Evolutionary conservation across 257 asterid species (phyloP).

Genomic region (Penstemon barbatus): DNA sequence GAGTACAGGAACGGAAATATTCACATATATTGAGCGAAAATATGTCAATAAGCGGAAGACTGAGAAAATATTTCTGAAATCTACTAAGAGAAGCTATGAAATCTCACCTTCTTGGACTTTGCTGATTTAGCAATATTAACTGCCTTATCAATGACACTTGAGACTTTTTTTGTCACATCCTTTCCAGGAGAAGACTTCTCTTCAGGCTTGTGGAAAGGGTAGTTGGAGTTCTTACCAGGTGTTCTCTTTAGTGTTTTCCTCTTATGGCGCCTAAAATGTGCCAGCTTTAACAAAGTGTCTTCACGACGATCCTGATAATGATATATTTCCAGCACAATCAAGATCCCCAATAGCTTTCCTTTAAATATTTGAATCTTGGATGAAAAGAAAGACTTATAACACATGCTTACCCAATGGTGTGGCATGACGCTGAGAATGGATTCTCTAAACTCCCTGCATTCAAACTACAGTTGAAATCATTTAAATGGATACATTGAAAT

Average conservation of each 20-base stretch:
- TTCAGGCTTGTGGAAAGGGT: slow-evolving; percentile 89
- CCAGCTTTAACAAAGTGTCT: slow-evolving; percentile 75
- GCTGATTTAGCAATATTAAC: slow-evolving; percentile 87
- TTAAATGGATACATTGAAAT: slow-evolving; percentile 26
- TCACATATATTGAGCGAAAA: too few species aligned
- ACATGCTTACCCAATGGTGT: slow-evolving; percentile 82
- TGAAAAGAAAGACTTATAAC: slow-evolving; percentile 15
- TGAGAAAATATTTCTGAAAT: slow-evolving; percentile 7
- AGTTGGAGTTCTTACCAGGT: slow-evolving; percentile 64
- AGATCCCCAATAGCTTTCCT: slow-evolving; percentile 16
- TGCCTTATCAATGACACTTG: slow-evolving; percentile 87
- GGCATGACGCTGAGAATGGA: slow-evolving; percentile 97
- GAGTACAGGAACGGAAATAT: too few species aligned
- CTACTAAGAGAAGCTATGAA: slow-evolving; percentile 15
- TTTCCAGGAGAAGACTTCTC: slow-evolving; percentile 89
- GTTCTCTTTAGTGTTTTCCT: slow-evolving; percentile 78
- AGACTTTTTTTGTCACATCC: slow-evolving; percentile 80
- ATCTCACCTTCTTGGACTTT: slow-evolving; percentile 73
- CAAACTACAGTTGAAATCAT: slow-evolving; percentile 61
- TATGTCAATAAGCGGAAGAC: slow-evolving; percentile 20
- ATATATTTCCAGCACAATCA: slow-evolving; percentile 27
- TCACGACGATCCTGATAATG: slow-evolving; percentile 85
- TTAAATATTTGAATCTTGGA: slow-evolving; percentile 18
- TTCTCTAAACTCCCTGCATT: slow-evolving; percentile 97
- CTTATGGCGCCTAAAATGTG: slow-evolving; percentile 91